phyloP scores from a whole-genome alignment of 768 basidiomycete genomes.

The Porphyrellus cyaneotinctus region DNA sequence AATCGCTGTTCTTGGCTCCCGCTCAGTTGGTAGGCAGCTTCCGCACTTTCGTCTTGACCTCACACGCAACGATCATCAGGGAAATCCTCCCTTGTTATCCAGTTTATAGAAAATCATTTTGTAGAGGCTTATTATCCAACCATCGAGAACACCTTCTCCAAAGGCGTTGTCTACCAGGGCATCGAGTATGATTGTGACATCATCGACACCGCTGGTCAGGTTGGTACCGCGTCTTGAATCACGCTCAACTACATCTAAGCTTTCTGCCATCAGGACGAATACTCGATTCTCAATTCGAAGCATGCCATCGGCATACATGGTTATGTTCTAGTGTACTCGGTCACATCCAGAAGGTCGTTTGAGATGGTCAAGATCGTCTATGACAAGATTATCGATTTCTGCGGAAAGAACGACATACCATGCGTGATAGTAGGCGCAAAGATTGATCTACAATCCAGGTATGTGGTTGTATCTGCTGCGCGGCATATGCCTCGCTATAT shows the following conservation, averaged over 20 bases:
- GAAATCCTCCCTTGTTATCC: constrained; percentile 89
- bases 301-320: constrained; percentile 97
- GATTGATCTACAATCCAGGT: constrained; percentile 77
- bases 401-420: constrained; percentile 78
- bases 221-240: constrained; percentile 32
- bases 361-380: constrained; percentile 93
- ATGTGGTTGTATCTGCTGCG: constrained; percentile 26
- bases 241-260: constrained; percentile 2
- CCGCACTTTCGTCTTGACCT: constrained; percentile 6
- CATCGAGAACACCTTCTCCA: constrained; percentile 84
- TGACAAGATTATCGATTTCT: constrained; percentile 89
- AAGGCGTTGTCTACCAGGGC: constrained; percentile 83
- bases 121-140: constrained; percentile 94
- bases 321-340: constrained; percentile 94
- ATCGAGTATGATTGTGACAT: constrained; percentile 95
- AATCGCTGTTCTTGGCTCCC: constrained; percentile 83
- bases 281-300: constrained; percentile 87
- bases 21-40: constrained; percentile 72
- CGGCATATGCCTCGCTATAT: constrained; percentile 9
- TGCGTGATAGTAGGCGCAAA: constrained; percentile 96
- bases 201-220: constrained; percentile 97
- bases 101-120: constrained; percentile 92
- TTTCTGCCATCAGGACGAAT: constrained; percentile 64
- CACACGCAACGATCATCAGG: constrained; percentile 47
- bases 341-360: constrained; percentile 84